Evolutionary conservation across 2,329 filamentous ascomycete genomes (phyloP).

Genomic region (Trichoderma hamatum): DNA sequence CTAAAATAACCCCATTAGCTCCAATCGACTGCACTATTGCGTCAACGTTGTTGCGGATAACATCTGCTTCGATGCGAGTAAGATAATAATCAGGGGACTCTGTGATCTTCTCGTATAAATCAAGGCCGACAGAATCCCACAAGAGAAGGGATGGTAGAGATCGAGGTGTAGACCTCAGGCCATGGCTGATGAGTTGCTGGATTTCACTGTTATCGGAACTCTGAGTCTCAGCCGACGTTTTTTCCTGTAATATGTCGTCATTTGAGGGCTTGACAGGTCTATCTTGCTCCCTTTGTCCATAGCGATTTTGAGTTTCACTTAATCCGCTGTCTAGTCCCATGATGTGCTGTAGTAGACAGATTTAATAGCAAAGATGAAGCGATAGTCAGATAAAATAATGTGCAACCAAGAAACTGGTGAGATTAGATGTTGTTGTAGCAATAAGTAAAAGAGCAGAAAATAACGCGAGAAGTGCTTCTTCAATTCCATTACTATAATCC

Average conservation of each 20-base stretch:
- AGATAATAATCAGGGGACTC: background rate
- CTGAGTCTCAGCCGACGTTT: background rate
- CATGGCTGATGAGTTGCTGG: background rate
- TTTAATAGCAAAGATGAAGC: background rate
- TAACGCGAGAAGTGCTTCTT: background rate
- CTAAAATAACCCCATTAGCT: background rate
- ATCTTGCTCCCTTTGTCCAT: background rate
- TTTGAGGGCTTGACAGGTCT: background rate
- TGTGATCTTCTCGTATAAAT: background rate
- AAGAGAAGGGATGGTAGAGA: background rate
- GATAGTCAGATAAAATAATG: background rate
- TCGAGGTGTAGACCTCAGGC: background rate
- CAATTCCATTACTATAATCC: background rate
- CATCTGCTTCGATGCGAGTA: background rate
- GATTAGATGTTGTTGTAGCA: background rate
- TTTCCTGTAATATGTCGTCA: background rate
- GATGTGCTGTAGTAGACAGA: background rate
- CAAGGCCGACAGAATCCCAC: background rate
- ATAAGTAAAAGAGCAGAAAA: background rate
- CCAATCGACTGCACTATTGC: background rate
- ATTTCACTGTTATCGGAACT: background rate
- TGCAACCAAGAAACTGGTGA: background rate
- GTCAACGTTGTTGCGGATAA: background rate
- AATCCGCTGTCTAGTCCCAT: background rate
- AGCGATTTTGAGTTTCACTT: background rate